Evolutionary conservation across 257 asterid species (phyloP).

Genomic region (Solanum sejunctum): DNA sequence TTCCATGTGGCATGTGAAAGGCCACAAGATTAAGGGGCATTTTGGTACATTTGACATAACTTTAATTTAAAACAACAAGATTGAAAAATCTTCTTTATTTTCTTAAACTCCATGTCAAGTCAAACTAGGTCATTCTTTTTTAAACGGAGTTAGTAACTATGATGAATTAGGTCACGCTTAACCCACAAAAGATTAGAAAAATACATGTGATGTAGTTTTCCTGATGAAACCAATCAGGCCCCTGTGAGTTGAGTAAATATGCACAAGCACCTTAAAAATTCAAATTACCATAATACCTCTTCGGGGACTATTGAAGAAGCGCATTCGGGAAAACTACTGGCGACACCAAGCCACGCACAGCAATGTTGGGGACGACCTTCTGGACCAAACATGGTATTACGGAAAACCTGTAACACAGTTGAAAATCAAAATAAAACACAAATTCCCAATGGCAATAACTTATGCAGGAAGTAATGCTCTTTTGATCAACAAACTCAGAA

Average conservation of each 20-base stretch:
- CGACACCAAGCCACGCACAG: slow-evolving; percentile 99
- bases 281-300: slow-evolving; percentile 46
- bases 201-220: not conserved
- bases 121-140: too few species aligned
- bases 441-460: not conserved
- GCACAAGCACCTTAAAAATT: not conserved
- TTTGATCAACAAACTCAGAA: not conserved
- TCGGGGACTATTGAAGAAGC: slow-evolving; percentile 87
- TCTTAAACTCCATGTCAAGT: too few species aligned
- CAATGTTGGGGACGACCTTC: slow-evolving; percentile 99
- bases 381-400: slow-evolving; percentile 99
- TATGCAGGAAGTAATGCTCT: not conserved
- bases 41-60: too few species aligned
- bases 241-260: not conserved
- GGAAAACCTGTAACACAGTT: slow-evolving; percentile 52
- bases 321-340: slow-evolving; percentile 95
- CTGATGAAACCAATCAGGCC: not conserved
- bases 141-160: not conserved
- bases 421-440: slow-evolving; percentile 17
- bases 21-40: too few species aligned
- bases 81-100: too few species aligned
- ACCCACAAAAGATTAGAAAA: not conserved
- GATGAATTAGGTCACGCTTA: not conserved
- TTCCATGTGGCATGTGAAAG: too few species aligned
- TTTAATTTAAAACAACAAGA: too few species aligned